Percentiles rank a stretch among this genome's conserved stretches.
phyloP scores from a whole-genome alignment of 345 rosid genomes.

The Melaleuca alternifolia region DNA sequence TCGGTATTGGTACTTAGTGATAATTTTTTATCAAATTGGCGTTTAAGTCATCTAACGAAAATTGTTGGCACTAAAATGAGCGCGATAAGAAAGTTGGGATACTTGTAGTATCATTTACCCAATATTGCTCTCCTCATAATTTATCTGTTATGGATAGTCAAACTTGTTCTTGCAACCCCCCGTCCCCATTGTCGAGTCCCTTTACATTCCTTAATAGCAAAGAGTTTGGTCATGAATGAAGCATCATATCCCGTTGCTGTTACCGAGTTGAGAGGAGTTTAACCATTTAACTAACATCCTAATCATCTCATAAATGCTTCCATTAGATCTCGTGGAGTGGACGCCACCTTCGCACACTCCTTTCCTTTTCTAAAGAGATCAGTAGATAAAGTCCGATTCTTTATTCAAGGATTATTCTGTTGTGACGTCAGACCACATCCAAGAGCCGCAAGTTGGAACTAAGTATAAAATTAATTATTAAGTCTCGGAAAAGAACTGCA shows the following conservation, averaged over 20 bases:
- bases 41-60: too few species aligned
- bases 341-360: not conserved
- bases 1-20: too few species aligned
- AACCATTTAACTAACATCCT: not conserved
- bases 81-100: too few species aligned
- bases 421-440: not conserved
- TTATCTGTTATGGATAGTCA: too few species aligned
- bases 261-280: not conserved
- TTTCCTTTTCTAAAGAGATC: not conserved
- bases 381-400: not conserved
- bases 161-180: too few species aligned
- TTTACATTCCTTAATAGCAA: too few species aligned
- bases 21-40: too few species aligned
- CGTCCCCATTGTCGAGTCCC: too few species aligned
- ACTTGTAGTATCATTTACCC: too few species aligned
- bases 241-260: not conserved
- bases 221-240: too few species aligned
- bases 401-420: not conserved
- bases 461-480: not conserved
- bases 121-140: too few species aligned
- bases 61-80: too few species aligned
- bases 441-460: not conserved
- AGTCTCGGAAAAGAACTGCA: not conserved
- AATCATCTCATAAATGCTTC: not conserved
- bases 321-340: not conserved